A percentile compares a stretch with the other conserved stretches of the same genome.
Conservation (phyloP, 1,284 basidiomycete genomes). For the Butyriboletus regius region DNA sequence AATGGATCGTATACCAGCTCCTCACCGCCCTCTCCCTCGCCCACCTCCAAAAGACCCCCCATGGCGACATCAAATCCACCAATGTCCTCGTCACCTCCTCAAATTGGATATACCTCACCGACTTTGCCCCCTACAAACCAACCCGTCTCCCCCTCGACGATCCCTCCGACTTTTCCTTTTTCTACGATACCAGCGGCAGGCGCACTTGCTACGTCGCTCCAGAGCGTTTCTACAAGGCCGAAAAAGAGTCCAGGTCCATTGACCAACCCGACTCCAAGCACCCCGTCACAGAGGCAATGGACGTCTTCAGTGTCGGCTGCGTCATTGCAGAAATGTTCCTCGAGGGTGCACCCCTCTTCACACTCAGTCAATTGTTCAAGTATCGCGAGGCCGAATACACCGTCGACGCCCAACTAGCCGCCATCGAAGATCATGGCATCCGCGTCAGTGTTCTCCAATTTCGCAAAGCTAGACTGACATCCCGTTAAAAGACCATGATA, state of each 20-base stretch:
- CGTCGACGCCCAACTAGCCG: constrained; percentile 65
- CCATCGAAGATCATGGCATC: constrained; percentile 76
- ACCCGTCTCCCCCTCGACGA: constrained; percentile 93
- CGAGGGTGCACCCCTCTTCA: constrained; percentile 91
- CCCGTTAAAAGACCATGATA: constrained; percentile 63
- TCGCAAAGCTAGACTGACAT: constrained; percentile 7
- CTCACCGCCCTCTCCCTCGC: constrained; percentile 80
- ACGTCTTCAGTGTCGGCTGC: constrained; percentile 93
- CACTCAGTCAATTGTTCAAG: constrained; percentile 90
- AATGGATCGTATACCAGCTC: constrained; percentile 95
- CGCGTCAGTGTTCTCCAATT: constrained; percentile 45
- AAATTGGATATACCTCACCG: constrained; percentile 91
- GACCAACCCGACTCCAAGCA: constrained; percentile 52
- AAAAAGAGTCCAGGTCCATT: constrained; percentile 52
- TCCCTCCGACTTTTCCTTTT: constrained; percentile 95
- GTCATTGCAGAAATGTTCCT: constrained; percentile 94
- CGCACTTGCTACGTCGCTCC: constrained; percentile 95
- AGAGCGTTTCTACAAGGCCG: constrained; percentile 86
- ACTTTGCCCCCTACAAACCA: constrained; percentile 96
- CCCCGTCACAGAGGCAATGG: constrained; percentile 91
- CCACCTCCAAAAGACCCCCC: constrained; percentile 75
- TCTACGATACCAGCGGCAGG: constrained; percentile 90
- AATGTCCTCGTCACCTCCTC: constrained; percentile 95
- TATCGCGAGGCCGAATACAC: constrained; percentile 81
- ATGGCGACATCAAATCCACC: constrained; percentile 97